Base-by-base conservation (phyloP, 305 asterid genomes). In the Solanum chacoense region DNA sequence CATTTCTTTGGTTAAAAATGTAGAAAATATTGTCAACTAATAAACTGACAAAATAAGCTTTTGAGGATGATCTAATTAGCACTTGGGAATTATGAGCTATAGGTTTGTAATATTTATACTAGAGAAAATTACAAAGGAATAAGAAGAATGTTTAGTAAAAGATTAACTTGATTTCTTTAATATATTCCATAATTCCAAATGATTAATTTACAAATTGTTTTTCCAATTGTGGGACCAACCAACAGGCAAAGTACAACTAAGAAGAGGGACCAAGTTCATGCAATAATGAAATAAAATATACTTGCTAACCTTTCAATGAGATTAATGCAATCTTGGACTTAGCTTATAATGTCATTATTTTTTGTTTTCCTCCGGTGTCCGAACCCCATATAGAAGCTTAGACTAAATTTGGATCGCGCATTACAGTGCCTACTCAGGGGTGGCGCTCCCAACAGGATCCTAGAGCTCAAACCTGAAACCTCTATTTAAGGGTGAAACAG, bases 171-270 rank as follows among this genome's bases (percentile, higher is more conserved):
- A 88, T 73, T 86, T 85, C 42, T 84, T 81, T 87, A 91, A 28
- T 90, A 37, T 69, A 20, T 79, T 84, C 1, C 78, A 24, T 88
- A 81, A 84, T 84, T 74, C 85, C 88, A 69, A 84, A 88, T 88
- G 88, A 88, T 88, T 85, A 28, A 31, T 75, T 26, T 20, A 73
- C 87, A 59, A 76, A 36, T 87, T 90, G 65, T 67, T 78, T 89
- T 90, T 96, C 93, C 94, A 90, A 92, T 84, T 77, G 93, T 90
- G 92, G 94, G 93, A 89, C 91, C 93, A 90, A 90, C 87, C 81
- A 89, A 86, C 91, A 92, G 96, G 93, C 92, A 93, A 92, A 88
- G 89, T 86, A 94, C 97, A 94, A 89, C 98, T 93, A 93, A 94
- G 73, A 18, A 89, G 45, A 88, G 85, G 88, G 91, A 81, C 90